Evolutionary conservation across 2,329 filamentous ascomycete genomes (phyloP), one percentile per base, ranked within the genome.

Genomic region (Ceratocystis lukuohia): DNA sequence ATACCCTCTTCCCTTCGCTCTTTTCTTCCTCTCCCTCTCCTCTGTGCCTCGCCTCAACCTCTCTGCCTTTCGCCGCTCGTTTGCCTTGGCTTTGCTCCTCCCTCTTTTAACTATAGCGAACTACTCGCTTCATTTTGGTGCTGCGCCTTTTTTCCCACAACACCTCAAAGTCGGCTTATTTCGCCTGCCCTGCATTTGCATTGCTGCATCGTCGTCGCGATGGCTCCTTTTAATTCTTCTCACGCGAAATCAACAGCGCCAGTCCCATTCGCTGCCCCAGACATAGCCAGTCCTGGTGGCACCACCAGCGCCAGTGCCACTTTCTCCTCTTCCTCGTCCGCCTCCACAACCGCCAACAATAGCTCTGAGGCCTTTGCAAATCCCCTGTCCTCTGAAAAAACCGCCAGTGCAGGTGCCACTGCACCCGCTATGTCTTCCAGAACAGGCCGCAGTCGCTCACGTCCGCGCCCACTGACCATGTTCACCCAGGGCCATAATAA

Each of bases 381-480:
- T 7, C 25, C 28, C 33, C 10, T 37, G 33, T 12, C 33, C 53
- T 30, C 53, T 25, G 53, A 59, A 59, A 59, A 59, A 30, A 59
- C 28, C 53, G 28, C 25, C 25, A 33, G 28, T 59, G 53, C 53
- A 15, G 53, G 53, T 17, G 17, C 53, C 17, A 25, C 53, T 30
- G 3, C 53, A 30, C n/a, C 53, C 28, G 53, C 25, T 8, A 37
- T 28, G 28, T 7, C 28, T 33, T 45, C 17, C 28, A 30, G 62
- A 48, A 50, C 44, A n/a, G 45, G 62, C 22, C 64, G 64, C 53
- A 65, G 37, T 56, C 25, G 50, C 53, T 65, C 64, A 33, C 64
- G 64, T 30, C 64, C 64, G 15, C 64, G 64, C 17, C 64, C 64
- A 37, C 41, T 65, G 12, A 65, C 64, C 44, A 61, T 65, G 64